A percentile compares a stretch with the other conserved stretches of the same genome.
Evolutionary conservation across 495 filamentous ascomycete genomes (phyloP).

Genomic region (Neurospora terricola): DNA sequence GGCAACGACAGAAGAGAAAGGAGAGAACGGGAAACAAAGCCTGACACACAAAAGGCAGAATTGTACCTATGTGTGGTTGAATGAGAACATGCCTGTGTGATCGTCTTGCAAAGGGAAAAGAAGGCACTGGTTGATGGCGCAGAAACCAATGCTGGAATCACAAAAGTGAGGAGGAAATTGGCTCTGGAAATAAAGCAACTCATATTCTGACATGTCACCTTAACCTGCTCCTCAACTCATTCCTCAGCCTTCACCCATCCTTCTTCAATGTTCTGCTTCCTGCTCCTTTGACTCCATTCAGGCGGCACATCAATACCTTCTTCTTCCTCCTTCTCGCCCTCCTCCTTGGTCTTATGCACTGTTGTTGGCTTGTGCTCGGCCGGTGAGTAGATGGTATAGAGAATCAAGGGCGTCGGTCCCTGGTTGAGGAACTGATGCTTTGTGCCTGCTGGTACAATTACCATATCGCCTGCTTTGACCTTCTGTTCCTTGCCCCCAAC

Average conservation of each 20-base stretch:
- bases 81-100: not conserved
- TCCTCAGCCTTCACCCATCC: slow-evolving; percentile 38
- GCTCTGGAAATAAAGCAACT: not conserved
- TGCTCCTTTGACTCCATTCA: slow-evolving; percentile 44
- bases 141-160: not conserved
- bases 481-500: slow-evolving; percentile 49
- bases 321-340: slow-evolving; percentile 51
- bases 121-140: not conserved
- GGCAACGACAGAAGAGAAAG: not conserved
- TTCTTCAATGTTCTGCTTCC: slow-evolving; percentile 47
- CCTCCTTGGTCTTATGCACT: slow-evolving; percentile 52
- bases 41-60: not conserved
- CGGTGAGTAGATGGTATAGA: slow-evolving; percentile 53
- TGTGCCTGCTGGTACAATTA: slow-evolving; percentile 55
- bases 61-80: not conserved
- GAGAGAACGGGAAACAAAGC: not conserved
- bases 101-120: not conserved
- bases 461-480: slow-evolving; percentile 48
- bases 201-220: not conserved
- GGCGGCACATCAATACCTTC: slow-evolving; percentile 51
- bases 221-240: not conserved
- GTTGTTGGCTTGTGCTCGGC: slow-evolving; percentile 48
- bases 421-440: slow-evolving; percentile 60
- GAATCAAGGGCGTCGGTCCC: slow-evolving; percentile 40
- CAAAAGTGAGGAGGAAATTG: not conserved